A percentile compares a stretch with the other conserved stretches of the same genome.
Conservation (phyloP, 345 rosid genomes). For the Noccaea bulbosa region DNA sequence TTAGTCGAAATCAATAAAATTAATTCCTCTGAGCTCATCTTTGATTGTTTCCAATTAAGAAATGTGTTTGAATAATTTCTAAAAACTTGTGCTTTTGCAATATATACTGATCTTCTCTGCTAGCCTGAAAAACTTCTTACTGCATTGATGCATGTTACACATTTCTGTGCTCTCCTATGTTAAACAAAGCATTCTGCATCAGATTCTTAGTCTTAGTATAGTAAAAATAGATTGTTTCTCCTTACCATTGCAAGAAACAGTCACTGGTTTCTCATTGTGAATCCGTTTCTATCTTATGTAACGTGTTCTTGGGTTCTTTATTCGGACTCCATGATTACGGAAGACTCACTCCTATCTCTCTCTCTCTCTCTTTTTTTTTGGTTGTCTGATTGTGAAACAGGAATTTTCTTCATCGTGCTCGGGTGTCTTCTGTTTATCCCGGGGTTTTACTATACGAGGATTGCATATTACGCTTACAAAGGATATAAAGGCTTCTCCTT, state of each 20-base stretch:
- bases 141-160: slow-evolving; percentile 5
- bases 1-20: background rate
- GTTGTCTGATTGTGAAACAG: slow-evolving; percentile 50
- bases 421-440: slow-evolving; percentile 91
- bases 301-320: slow-evolving; percentile 1
- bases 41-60: background rate
- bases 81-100: slow-evolving; percentile 2
- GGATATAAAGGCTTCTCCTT: slow-evolving; percentile 98
- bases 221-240: background rate
- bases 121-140: slow-evolving; percentile 1
- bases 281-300: slow-evolving; percentile 5
- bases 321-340: background rate
- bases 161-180: slow-evolving; percentile 3
- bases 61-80: background rate
- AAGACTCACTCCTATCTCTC: slow-evolving; percentile 10
- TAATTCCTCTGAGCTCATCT: background rate
- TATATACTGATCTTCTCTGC: slow-evolving; percentile 16
- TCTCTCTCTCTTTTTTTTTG: background rate
- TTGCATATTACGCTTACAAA: slow-evolving; percentile 94
- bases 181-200: slow-evolving; percentile 17
- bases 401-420: slow-evolving; percentile 81
- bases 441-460: slow-evolving; percentile 90
- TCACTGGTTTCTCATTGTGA: background rate
- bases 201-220: slow-evolving; percentile 29
- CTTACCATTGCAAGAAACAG: background rate